Evolutionary conservation across 441 rosid genomes (phyloP), one percentile per base, ranked within the genome.

Genomic region (Breynia disticha): DNA sequence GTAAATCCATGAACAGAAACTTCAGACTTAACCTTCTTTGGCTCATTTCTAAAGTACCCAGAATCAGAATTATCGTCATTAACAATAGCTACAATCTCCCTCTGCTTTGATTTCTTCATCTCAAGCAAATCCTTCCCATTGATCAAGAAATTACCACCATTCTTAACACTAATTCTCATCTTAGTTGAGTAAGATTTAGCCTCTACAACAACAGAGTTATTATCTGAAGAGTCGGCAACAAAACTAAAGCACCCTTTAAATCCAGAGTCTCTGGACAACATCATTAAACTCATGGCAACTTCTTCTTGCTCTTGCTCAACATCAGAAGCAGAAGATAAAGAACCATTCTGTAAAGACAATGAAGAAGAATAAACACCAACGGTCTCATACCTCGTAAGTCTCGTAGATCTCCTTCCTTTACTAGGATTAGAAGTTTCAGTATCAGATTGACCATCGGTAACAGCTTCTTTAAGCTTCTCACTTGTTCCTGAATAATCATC

Each of bases 221-320:
- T 77, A 16, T 85, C 90, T 8, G 89, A 78, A 63, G 76, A 78
- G 46, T 87, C 88, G 19, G 68, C 77, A 67, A 76, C 45, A 9
- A 76, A 86, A 60, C 75, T 67, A 65, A 72, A 63, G 42, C 73
- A 70, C 46, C 75, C 81, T 67, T 67, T 76, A 46, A 69, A 66
- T 63, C 73, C 60, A 50, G 78, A 69, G 65, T 75, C 90, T 62
- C 73, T 78, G 7, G 86, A 80, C 58, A 85, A 38, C 87, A 76
- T 72, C 88, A 90, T 75, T 76, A 90, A 65, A 67, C 73, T 70
- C 77, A 43, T 64, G 7, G 98, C 96, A 4, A 69, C 62, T 54
- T 83, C 76, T 61, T 75, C 85, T 45, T 64, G 74, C 11, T 83
- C 93, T 49, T 77, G 81, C 68, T 76, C 90, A 6, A 76, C 72